Percentiles rank a stretch among this genome's conserved stretches.
Evolutionary conservation across 345 rosid species (phyloP).

Genomic region (Euphorbia pulcherrima): DNA sequence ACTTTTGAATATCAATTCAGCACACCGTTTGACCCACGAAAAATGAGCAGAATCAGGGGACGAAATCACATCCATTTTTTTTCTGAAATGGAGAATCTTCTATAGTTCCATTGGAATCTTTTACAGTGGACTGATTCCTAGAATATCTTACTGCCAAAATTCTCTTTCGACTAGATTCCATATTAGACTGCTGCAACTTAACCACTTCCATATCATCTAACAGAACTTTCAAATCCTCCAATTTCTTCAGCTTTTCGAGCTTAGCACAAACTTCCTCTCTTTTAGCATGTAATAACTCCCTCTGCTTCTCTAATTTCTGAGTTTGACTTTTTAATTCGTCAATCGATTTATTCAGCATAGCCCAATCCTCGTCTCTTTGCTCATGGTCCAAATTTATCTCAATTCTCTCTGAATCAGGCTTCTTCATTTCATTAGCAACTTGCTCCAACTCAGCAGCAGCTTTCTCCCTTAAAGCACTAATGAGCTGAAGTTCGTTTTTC

Average conservation of each 20-base stretch:
- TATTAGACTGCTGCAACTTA: slow-evolving; percentile 56
- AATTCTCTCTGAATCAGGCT: slow-evolving; percentile 69
- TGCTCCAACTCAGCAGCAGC: slow-evolving; percentile 69
- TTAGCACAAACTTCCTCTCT: slow-evolving; percentile 63
- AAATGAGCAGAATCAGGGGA: too few relatives aligned
- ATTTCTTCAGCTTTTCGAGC: slow-evolving; percentile 59
- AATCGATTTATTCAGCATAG: slow-evolving; percentile 56
- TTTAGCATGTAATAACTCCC: slow-evolving; percentile 69
- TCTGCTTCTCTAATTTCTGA: slow-evolving; percentile 69
- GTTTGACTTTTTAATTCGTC: slow-evolving; percentile 79
- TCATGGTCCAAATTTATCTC: slow-evolving; percentile 79
- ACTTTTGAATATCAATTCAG: slow-evolving; percentile 59
- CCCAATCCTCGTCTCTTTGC: slow-evolving; percentile 68
- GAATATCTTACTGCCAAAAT: slow-evolving; percentile 40
- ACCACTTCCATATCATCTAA: slow-evolving; percentile 65
- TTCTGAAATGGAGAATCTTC: slow-evolving; percentile 36
- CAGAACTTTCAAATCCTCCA: slow-evolving; percentile 73
- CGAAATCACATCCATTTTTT: slow-evolving; percentile 28
- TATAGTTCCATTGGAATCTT: slow-evolving; percentile 41
- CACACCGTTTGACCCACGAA: slow-evolving; percentile 57
- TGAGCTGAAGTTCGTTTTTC: slow-evolving; percentile 56
- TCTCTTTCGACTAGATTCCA: slow-evolving; percentile 55
- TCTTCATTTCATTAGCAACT: slow-evolving; percentile 57
- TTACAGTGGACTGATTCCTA: slow-evolving; percentile 37
- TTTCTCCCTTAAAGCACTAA: slow-evolving; percentile 58